Percentiles rank a stretch among this genome's conserved stretches.
Conservation (phyloP, 306 rosid species). For the Begonia fuchsioides region DNA sequence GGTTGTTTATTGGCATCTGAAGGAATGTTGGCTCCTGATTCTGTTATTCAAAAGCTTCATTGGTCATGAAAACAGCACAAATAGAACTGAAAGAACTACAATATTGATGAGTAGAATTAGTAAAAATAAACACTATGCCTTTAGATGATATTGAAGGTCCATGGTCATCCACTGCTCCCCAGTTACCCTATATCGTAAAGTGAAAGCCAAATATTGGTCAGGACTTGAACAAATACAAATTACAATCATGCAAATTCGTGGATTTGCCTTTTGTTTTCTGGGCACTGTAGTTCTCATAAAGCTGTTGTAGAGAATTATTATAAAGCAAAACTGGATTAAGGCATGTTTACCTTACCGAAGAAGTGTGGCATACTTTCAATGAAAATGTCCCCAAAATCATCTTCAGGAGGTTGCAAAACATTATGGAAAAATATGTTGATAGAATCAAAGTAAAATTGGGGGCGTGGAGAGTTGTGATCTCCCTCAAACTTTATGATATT, state of each 20-base stretch:
- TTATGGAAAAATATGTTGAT: conserved; percentile 79
- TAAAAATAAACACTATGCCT: conserved; percentile 33
- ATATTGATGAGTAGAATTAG: conserved; percentile 9
- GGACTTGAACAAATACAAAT: conserved; percentile 3
- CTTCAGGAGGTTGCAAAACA: conserved; percentile 89
- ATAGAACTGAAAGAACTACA: conserved; percentile 7
- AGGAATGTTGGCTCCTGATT: conserved; percentile 36
- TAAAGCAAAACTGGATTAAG: conserved; percentile 13
- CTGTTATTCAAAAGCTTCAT: conserved; percentile 27
- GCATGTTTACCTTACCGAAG: conserved; percentile 59
- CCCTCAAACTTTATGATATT: conserved; percentile 87
- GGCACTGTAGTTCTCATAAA: too few relatives aligned
- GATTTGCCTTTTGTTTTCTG: not conserved
- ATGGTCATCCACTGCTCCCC: conserved; percentile 43
- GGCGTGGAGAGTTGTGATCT: conserved; percentile 96
- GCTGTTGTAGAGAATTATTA: conserved; percentile 1
- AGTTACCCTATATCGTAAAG: conserved; percentile 34
- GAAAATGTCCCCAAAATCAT: conserved; percentile 57
- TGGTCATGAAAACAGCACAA: not conserved
- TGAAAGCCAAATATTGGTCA: conserved; percentile 7
- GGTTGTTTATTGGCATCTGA: conserved; percentile 49
- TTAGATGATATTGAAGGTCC: conserved; percentile 37
- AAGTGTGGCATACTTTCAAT: conserved; percentile 46
- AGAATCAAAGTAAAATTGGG: conserved; percentile 86
- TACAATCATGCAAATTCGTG: conserved; percentile 10